A percentile compares a stretch with the other conserved stretches of the same genome.
phyloP scores from a whole-genome alignment of 352 stramenopile genomes.

The Pythium volutum region DNA sequence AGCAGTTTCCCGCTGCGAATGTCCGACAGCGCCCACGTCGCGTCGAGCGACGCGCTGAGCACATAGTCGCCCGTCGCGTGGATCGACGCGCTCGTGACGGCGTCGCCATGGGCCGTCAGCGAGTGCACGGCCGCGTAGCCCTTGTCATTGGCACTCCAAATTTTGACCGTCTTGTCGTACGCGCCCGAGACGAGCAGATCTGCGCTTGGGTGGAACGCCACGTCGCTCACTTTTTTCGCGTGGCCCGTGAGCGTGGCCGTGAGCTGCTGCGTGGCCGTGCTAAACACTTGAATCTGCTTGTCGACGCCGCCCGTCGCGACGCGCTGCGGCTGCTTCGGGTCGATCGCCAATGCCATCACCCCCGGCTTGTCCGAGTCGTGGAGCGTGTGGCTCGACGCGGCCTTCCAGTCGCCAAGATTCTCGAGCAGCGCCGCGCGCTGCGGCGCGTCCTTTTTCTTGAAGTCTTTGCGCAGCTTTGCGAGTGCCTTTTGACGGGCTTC shows the following conservation, averaged over 20 bases:
- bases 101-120: slow-evolving; percentile 55
- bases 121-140: slow-evolving; percentile 57
- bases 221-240: slow-evolving; percentile 79
- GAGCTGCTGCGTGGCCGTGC: slow-evolving; percentile 70
- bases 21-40: slow-evolving; percentile 84
- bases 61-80: slow-evolving; percentile 85
- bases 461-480: slow-evolving; percentile 67
- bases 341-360: slow-evolving; percentile 55
- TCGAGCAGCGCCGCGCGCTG: slow-evolving; percentile 38
- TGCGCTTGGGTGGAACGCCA: slow-evolving; percentile 68
- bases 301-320: slow-evolving; percentile 81
- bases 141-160: slow-evolving; percentile 50
- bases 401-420: slow-evolving; percentile 30
- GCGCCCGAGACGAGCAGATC: slow-evolving; percentile 70
- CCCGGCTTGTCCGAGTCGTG: slow-evolving; percentile 74
- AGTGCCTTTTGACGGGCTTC: slow-evolving; percentile 67
- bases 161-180: slow-evolving; percentile 80
- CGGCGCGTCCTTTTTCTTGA: slow-evolving; percentile 66
- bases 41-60: slow-evolving; percentile 71
- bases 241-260: slow-evolving; percentile 76
- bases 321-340: slow-evolving; percentile 41
- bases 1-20: slow-evolving; percentile 57
- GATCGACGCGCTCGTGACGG: slow-evolving; percentile 62
- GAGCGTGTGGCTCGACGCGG: slow-evolving; percentile 57
- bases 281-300: slow-evolving; percentile 80